Base-by-base conservation (phyloP, 768 basidiomycete species). In the Naganishia vaughanmartiniae region DNA sequence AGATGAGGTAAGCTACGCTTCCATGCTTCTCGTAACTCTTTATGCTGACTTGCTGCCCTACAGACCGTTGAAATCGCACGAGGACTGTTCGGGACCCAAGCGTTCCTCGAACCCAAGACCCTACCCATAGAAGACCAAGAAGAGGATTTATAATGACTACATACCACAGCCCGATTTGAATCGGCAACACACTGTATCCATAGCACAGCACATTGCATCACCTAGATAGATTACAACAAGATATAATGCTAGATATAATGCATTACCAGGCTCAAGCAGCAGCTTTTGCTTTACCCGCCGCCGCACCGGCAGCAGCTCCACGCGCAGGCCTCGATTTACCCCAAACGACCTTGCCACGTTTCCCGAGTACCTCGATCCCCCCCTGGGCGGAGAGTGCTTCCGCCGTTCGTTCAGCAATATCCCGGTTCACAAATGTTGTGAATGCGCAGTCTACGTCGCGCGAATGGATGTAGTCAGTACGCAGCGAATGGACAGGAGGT, bases 351-450 rank as follows among this genome's bases (percentile, higher is more conserved):
- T 85, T 83, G 12, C 90, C 86, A 39, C 83, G 84, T 77, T 89
- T 88, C 0, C 87, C 89, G 33, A 92, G 89, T 30, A 97, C 84
- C 74, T 95, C 94, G 12, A 98, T 83, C 1, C 94, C 93, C 72
- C 89, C 88, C n/a, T 79, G 78, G 12, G 75, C 75, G 24, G 92
- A 87, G 87, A 94, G 92, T 12, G 90, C 89, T 73, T 90, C 87
- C 0, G 94, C 94, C 0, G 91, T 93, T 19, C 84, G 83, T 82
- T 99, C 96, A 19, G 96, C 94, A n/a, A 87, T 84, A 7, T 84
- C 77, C 24, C 96, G 86, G 66, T 90, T 87, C 74, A 86, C 88
- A 84, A 98, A 98, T 81, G 97, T 97, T 66, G 96, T 86, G 81
- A 99, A 99, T 0, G 95, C 96, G 82, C 93, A 95, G 72, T 78